Percentiles rank a stretch among this genome's conserved stretches.
Conservation (phyloP, 2,329 filamentous ascomycete species). For the Septoria linicola region DNA sequence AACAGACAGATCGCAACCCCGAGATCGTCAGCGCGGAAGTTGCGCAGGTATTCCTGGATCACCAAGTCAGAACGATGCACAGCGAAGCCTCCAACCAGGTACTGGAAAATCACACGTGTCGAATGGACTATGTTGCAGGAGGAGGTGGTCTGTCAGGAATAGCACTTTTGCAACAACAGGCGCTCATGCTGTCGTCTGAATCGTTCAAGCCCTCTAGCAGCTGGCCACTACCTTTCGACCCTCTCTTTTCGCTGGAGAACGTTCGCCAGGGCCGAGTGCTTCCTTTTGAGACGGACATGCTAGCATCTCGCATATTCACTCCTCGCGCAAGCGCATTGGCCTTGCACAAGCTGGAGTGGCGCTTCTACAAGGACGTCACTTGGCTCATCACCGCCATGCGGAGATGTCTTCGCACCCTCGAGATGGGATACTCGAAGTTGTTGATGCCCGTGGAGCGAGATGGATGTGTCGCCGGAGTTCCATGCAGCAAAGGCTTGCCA, state of each 20-base stretch:
- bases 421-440: constrained; percentile 25
- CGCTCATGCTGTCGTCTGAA: constrained; percentile 9
- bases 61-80: too few relatives aligned
- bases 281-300: constrained; percentile 19
- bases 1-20: background rate
- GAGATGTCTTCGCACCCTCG: constrained; percentile 18
- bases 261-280: constrained; percentile 25
- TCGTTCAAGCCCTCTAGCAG: constrained; percentile 12
- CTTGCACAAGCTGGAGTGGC: too few relatives aligned
- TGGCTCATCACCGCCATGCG: constrained; percentile 25
- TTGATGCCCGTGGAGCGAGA: constrained; percentile 15
- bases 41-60: background rate
- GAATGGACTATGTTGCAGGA: background rate
- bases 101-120: background rate
- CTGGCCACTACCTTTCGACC: constrained; percentile 31
- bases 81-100: too few relatives aligned
- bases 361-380: constrained; percentile 13
- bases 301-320: constrained; percentile 9
- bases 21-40: background rate
- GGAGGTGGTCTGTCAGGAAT: background rate
- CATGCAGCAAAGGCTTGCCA: constrained; percentile 19
- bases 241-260: constrained; percentile 26
- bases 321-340: constrained; percentile 12
- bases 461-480: constrained; percentile 23
- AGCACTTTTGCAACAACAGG: background rate